Base-by-base conservation (phyloP, 1,139 yeast genomes). In the Protomyces inundatus region DNA sequence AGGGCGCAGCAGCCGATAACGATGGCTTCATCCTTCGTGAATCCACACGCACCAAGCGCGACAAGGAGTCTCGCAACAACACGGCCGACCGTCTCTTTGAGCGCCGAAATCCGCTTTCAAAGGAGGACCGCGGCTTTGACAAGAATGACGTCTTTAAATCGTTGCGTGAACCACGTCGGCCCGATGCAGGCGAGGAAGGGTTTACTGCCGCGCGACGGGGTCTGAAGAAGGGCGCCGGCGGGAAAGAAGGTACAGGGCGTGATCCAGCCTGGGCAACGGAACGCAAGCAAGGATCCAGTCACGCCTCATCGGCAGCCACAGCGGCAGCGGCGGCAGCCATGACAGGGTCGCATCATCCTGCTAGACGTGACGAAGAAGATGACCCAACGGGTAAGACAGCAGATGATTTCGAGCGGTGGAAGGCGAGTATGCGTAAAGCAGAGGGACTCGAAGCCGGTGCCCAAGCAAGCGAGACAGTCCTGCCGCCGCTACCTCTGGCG, bases 321-420 rank as follows among this genome's bases (percentile, higher is more conserved):
- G 12, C n/a, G 37, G 12, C 35, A 36, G 36, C 30, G 23, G 16
- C 33, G 16, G 34, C 30, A 30, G n/a, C 55, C 35, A 37, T 10
- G 10, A 37, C 40, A 10, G 40, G 12, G 12, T 37, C 40, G 10
- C 12, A 9, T 37, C 40, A n/a, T 3, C 12, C 1, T 37, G 40
- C 12, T 37, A 12, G 53, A 12, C 14, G 30, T 12, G 40, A 40
- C 16, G 52, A 51, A 10, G 35, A 14, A n/a, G 56, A 58, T 12
- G 39, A 50, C 14, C 36, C 61, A 10, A 51, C 51, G 7, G 56
- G 56, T 16, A 58, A 58, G 30, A 58, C 62, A 14, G 56, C 42
- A 3, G 62, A 58, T 53, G 62, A 58, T 16, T 58, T 58, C 37
- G 62, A 58, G 52, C 55, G 62, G 3, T 58, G 62, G 62, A 58